Evolutionary conservation across 2,329 filamentous ascomycete genomes (phyloP).

Genomic region (Phialemoniopsis sp.): DNA sequence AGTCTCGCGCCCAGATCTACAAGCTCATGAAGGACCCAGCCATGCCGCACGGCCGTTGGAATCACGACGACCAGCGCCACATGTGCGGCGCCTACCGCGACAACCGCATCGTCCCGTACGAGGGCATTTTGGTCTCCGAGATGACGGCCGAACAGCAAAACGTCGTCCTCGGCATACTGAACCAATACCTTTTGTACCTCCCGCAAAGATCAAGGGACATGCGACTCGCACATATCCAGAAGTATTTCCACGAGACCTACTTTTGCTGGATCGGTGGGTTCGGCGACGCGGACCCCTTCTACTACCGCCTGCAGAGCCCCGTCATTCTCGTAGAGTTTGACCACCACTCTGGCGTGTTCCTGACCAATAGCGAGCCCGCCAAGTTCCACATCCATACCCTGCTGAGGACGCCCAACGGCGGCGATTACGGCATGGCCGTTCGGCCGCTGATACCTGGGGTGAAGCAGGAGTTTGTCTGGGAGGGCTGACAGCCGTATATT

Average conservation of each 20-base stretch:
- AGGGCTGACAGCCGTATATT: conserved; percentile 13
- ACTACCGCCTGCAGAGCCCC: conserved; percentile 73
- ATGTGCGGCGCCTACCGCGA: conserved; percentile 75
- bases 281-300: conserved; percentile 65
- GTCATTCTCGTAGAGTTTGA: conserved; percentile 75
- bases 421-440: conserved; percentile 66
- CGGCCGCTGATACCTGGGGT: conserved; percentile 28
- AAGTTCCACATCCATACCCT: conserved; percentile 80
- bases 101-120: conserved; percentile 71
- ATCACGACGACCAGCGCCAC: conserved; percentile 76
- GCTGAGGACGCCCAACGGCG: conserved; percentile 66
- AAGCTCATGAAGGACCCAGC: conserved; percentile 55
- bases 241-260: conserved; percentile 65
- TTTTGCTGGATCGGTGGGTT: conserved; percentile 76
- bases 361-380: conserved; percentile 67
- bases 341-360: conserved; percentile 74
- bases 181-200: conserved; percentile 66
- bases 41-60: conserved; percentile 70
- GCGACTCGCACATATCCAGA: conserved; percentile 49
- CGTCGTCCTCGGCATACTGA: conserved; percentile 53
- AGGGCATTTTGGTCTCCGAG: conserved; percentile 56
- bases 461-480: conserved; percentile 37
- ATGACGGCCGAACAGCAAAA: conserved; percentile 44
- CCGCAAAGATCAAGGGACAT: conserved; percentile 49
- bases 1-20: conserved; percentile 51